Evolutionary conservation across 345 rosid species (phyloP).

Genomic region (Ceriops zippeliana): DNA sequence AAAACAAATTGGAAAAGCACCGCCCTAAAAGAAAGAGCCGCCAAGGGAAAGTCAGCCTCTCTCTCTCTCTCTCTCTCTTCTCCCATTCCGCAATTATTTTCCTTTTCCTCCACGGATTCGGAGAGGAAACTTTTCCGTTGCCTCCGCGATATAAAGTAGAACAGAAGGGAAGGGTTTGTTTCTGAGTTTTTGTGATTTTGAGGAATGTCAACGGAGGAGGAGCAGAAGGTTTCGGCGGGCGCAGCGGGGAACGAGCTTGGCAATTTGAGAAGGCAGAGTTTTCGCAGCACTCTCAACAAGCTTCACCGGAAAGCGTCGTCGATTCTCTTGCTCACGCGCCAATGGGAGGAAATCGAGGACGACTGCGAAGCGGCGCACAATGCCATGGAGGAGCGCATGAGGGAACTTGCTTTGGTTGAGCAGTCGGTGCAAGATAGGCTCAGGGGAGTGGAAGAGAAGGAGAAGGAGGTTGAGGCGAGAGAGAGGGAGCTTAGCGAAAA

Average conservation of each 20-base stretch:
- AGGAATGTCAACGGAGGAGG: neutral
- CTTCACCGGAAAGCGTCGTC: constrained; percentile 42
- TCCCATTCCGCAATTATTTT: no score
- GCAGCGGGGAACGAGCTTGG: neutral
- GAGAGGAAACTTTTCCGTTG: no score
- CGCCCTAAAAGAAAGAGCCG: no score
- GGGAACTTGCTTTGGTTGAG: constrained; percentile 17
- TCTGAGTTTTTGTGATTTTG: no score
- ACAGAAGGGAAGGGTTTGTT: no score
- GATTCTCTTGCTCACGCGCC: constrained; percentile 33
- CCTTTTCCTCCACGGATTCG: no score
- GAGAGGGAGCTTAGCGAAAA: neutral
- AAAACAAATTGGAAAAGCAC: no score
- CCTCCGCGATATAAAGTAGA: no score
- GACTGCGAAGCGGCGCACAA: constrained; percentile 24
- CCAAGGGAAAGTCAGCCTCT: no score
- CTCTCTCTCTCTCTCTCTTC: no score
- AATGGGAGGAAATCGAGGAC: constrained; percentile 45
- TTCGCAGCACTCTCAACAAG: constrained; percentile 29
- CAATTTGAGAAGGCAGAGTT: constrained; percentile 12
- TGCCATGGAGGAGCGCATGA: constrained; percentile 25
- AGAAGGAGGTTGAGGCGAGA: constrained; percentile 2
- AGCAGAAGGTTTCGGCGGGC: constrained; percentile 7
- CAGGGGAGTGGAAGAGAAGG: neutral
- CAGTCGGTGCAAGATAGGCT: neutral